These are phyloP conservation scores for Aquilaria agallochum DNA, from an alignment of 441 rosid species.

Conservation along the genomic window DNA sequence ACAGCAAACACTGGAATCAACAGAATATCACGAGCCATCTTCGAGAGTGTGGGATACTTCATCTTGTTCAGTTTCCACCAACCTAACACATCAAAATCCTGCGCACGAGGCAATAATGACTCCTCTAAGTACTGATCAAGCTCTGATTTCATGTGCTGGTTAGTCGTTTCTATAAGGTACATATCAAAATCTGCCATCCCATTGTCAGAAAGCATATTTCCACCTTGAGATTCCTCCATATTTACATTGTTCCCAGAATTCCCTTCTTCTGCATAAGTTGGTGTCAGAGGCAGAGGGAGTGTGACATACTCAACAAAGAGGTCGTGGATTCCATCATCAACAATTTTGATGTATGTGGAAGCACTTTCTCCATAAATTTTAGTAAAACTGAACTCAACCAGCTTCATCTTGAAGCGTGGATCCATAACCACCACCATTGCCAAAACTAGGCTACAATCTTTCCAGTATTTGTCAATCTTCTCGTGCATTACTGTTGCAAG, in stretches of 20 bases:
- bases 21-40: slow-evolving; percentile 68
- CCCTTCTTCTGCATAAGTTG: too few relatives aligned
- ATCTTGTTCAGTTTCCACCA: slow-evolving; percentile 72
- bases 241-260: too few relatives aligned
- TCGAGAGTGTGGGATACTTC: slow-evolving; percentile 61
- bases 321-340: slow-evolving; percentile 60
- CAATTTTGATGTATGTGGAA: slow-evolving; percentile 37
- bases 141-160: slow-evolving; percentile 58
- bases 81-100: slow-evolving; percentile 52
- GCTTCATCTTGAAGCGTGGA: slow-evolving; percentile 77
- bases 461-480: slow-evolving; percentile 59
- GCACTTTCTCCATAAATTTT: slow-evolving; percentile 63
- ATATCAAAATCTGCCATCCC: slow-evolving; percentile 56
- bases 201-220: slow-evolving; percentile 3
- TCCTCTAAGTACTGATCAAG: slow-evolving; percentile 70
- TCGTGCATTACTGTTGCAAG: slow-evolving; percentile 41
- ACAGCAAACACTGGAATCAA: slow-evolving; percentile 52
- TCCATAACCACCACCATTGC: slow-evolving; percentile 75
- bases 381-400: slow-evolving; percentile 51
- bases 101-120: slow-evolving; percentile 40
- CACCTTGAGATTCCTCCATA: slow-evolving; percentile 21
- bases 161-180: slow-evolving; percentile 50
- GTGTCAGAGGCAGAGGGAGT: slow-evolving; percentile 26
- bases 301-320: slow-evolving; percentile 46
- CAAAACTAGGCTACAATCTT: slow-evolving; percentile 55